Evolutionary conservation across 2,329 filamentous ascomycete genomes (phyloP), one percentile per base, ranked within the genome.

Genomic region (Apiospora arundinis): DNA sequence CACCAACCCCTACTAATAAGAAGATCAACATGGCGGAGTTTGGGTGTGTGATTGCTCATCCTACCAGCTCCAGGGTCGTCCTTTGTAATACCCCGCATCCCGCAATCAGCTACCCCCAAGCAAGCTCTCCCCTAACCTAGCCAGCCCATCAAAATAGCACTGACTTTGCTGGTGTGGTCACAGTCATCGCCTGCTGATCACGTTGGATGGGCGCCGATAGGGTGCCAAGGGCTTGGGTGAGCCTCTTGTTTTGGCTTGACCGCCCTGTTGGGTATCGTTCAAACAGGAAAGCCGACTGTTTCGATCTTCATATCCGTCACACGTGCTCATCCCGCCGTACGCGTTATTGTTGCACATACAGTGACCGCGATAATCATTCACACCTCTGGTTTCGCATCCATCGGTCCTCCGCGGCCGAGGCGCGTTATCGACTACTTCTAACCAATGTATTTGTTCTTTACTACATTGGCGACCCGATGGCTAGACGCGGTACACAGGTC

Each of bases 131-230:
- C 52, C 16, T 6, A 6, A 12, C 6, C 5, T 7, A 49, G 46
- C 46, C 46, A 37, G 16, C 25, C 28, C 28, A 60, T 37, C 5
- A 0, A 32, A 56, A 28, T 56, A 56, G 14, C 25, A 56, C 14
- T 18, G 12, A 9, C n/a, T 11, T 5, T 21, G 28, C 52, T 60
- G 28, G 52, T n/a, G 28, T 60, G 52, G 52, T 60, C 52, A 60
- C 52, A 60, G 52, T 60, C 28, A 60, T 25, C 52, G 52, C 52
- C 52, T 28, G 52, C 52, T 60, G 52, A 60, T 60, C 52, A 60
- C 52, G 7, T 28, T 60, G 16, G 9, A 37, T 21, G 18, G 18
- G 52, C 52, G 28, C 52, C 28, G 52, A 60, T 60, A 37, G 52
- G 18, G 21, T 63, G 56, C 56, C 56, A 63, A 63, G 56, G 56